phyloP scores from a whole-genome alignment of 2,329 filamentous ascomycete species.

The Clarireedia sp. region DNA sequence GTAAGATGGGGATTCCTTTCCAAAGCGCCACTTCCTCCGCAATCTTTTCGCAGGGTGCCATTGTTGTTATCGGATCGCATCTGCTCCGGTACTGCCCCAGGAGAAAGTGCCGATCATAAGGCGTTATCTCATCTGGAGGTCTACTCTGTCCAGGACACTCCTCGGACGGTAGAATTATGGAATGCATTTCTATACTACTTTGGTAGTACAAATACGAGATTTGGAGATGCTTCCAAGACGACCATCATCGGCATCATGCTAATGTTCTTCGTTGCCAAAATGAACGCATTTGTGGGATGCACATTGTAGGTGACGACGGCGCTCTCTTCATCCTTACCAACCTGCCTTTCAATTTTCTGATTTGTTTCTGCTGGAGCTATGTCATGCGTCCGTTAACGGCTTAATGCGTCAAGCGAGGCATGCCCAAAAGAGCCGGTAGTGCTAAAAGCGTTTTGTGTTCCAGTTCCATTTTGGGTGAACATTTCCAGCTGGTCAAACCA shows the following conservation, averaged over 20 bases:
- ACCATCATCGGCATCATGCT: not conserved
- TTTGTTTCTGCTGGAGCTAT: not conserved
- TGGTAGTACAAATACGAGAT: not conserved
- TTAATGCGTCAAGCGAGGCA: constrained; percentile 16
- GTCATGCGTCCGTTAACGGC: constrained; percentile 25
- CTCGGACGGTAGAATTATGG: not conserved
- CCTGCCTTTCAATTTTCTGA: not conserved
- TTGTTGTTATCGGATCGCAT: constrained; percentile 2
- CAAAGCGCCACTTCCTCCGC: not conserved
- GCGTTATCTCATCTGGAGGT: not conserved
- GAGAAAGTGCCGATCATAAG: constrained; percentile 2
- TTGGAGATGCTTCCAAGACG: not conserved
- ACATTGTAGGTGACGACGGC: not conserved
- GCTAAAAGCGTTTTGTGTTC: constrained; percentile 20
- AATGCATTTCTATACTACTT: not conserved
- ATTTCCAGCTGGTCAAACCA: constrained; percentile 20
- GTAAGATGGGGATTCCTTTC: not conserved
- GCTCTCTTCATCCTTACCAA: not conserved
- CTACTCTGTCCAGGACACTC: not conserved
- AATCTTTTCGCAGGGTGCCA: not conserved
- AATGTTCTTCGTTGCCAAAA: not conserved
- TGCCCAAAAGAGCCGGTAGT: constrained; percentile 10
- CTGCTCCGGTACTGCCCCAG: not conserved
- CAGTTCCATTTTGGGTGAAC: constrained; percentile 26
- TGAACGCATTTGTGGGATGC: not conserved